Evolutionary conservation across 2,329 filamentous ascomycete genomes (phyloP), one percentile per base, ranked within the genome.

Genomic region (Sporothrix luriei): DNA sequence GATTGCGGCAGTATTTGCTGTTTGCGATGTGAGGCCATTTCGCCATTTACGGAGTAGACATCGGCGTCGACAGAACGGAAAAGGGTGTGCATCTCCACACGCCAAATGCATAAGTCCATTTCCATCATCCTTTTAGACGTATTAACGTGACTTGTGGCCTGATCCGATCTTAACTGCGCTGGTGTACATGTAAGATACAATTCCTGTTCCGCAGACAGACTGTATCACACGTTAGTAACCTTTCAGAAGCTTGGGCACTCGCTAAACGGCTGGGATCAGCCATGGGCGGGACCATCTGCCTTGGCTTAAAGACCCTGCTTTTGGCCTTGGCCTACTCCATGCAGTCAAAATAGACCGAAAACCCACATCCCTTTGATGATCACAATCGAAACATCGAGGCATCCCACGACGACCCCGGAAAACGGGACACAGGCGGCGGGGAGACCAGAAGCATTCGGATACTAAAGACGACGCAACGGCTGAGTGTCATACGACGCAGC

Each of bases 361-460:
- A 62, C 2, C 21, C 29, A 57, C 48, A 49, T n/a, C 40, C 43
- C 46, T 64, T 64, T 64, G 61, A 64, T 43, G 61, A 64, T 64
- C 61, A 9, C 61, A 64, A 64, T 64, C 13, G 59, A 64, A n/a
- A 14, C 46, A 19, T 49, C 43, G 59, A 64, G n/a, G 24, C 46
- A 19, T 49, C 43, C 43, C 16, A 24, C 40, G 40, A 33, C 33
- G 6, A 33, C 33, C 33, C 33, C 33, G 33, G 33, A 33, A 33
- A 33, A 62, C 24, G 38, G 33, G 33, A 46, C 24, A 19, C n/a
- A 16, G 40, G 57, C 38, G 38, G n/a, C 21, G 26, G 38, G 57
- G 38, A 9, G 57, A 24, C 26, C 19, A 46, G 38, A 38, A 46
- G 57, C 19, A 4, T 21, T 61, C 3, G 4, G 33, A 61, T 14